Evolutionary conservation across 805 yeast species (phyloP).

Genomic region (Saccharomycopsis javanensis): DNA sequence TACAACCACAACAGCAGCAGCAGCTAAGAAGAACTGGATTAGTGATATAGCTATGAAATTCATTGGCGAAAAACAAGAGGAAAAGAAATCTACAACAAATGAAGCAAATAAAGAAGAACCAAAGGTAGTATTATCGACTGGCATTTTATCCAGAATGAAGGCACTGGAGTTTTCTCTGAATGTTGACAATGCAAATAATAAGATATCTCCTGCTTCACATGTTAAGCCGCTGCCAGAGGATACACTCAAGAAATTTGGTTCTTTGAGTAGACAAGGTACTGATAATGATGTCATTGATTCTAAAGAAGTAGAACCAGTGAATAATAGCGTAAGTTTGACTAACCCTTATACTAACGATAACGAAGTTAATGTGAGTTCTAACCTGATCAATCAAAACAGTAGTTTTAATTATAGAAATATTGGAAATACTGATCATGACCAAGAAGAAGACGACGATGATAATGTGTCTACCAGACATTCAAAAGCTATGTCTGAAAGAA

Average conservation of each 20-base stretch:
- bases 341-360: neutral
- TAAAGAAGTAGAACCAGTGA: neutral
- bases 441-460: conserved; percentile 1
- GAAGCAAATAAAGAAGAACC: neutral
- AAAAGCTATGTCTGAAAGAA: conserved; percentile 14
- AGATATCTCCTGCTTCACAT: neutral
- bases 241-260: conserved; percentile 4
- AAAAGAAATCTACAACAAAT: neutral
- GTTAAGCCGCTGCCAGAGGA: conserved; percentile 8
- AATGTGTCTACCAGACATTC: conserved; percentile 14
- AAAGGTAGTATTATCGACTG: conserved; percentile 7
- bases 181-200: conserved; percentile 7
- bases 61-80: neutral
- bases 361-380: neutral
- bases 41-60: neutral
- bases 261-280: neutral
- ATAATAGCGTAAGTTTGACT: neutral
- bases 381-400: conserved; percentile 6
- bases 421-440: neutral
- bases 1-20: neutral
- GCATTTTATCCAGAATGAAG: conserved; percentile 26
- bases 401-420: neutral
- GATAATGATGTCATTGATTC: neutral
- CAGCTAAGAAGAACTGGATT: neutral
- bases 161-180: conserved; percentile 25